Evolutionary conservation across 2,329 filamentous ascomycete genomes (phyloP).

Genomic region (Leptographium lundbergii): DNA sequence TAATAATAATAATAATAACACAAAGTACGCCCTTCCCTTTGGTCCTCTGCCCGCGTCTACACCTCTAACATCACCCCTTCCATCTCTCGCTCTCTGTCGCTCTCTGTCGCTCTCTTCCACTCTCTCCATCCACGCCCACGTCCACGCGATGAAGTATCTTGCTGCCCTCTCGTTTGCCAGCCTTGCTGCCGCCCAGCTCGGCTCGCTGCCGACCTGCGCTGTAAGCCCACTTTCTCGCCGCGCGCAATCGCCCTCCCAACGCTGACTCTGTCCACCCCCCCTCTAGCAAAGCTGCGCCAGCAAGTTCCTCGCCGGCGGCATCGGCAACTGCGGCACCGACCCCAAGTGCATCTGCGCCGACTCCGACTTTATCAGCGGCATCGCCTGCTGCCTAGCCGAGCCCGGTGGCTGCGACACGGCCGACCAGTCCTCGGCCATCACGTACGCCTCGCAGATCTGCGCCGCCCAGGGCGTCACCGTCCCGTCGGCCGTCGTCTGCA

Average conservation of each 20-base stretch:
- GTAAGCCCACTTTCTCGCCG: constrained; percentile 27
- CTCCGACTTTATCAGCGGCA: constrained; percentile 25
- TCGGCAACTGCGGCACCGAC: constrained; percentile 22
- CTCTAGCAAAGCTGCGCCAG: constrained; percentile 15
- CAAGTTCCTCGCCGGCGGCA: constrained; percentile 17
- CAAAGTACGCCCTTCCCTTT: background rate
- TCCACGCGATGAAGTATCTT: constrained; percentile 29
- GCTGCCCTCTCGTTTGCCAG: constrained; percentile 32
- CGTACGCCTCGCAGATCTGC: constrained; percentile 21
- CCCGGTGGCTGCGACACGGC: constrained; percentile 16
- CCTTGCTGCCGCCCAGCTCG: constrained; percentile 37
- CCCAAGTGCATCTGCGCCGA: constrained; percentile 29
- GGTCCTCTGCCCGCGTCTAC: background rate
- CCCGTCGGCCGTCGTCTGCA: constrained; percentile 19
- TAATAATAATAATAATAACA: background rate
- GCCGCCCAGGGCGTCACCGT: constrained; percentile 19
- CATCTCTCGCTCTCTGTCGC: background rate
- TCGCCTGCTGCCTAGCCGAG: constrained; percentile 23
- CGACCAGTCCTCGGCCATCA: constrained; percentile 19
- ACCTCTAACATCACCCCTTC: background rate
- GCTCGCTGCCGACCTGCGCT: constrained; percentile 37
- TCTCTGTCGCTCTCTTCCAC: background rate
- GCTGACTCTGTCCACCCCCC: too few species aligned
- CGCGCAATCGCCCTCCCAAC: too few species aligned
- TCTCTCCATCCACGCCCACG: background rate